Evolutionary conservation across 1,284 basidiomycete species (phyloP).

Genomic region (Crucibulum parvulum): DNA sequence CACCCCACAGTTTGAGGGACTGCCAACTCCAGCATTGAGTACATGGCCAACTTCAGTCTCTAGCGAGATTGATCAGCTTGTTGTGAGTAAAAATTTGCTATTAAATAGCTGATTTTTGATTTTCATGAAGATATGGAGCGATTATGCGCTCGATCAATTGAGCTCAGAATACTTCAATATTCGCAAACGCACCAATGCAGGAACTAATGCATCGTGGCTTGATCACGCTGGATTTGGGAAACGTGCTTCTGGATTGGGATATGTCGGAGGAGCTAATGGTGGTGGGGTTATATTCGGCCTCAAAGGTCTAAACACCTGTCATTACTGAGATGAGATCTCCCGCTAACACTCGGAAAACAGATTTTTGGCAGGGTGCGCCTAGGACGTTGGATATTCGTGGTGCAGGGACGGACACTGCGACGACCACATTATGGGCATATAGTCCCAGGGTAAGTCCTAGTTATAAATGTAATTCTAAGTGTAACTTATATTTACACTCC

Average conservation of each 20-base stretch:
- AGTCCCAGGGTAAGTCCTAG: conserved; percentile 35
- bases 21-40: conserved; percentile 39
- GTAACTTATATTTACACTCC: conserved; percentile 1
- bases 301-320: conserved; percentile 25
- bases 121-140: conserved; percentile 34
- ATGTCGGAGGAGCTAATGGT: conserved; percentile 44
- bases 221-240: conserved; percentile 43
- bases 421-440: conserved; percentile 49
- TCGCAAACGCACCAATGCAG: conserved; percentile 41
- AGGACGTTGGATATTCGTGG: conserved; percentile 45
- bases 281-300: conserved; percentile 47
- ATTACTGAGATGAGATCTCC: no score
- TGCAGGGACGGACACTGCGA: conserved; percentile 36
- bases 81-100: conserved; percentile 13
- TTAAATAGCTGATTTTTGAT: not conserved
- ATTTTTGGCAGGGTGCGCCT: conserved; percentile 50
- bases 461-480: not conserved
- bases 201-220: conserved; percentile 36
- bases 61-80: conserved; percentile 34
- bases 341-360: conserved; percentile 15
- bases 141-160: conserved; percentile 47
- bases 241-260: conserved; percentile 44
- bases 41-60: conserved; percentile 47
- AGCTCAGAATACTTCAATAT: conserved; percentile 39
- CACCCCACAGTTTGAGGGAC: conserved; percentile 45